Base-by-base conservation (phyloP, 108 stramenopile genomes). In the Seminavis robusta region DNA sequence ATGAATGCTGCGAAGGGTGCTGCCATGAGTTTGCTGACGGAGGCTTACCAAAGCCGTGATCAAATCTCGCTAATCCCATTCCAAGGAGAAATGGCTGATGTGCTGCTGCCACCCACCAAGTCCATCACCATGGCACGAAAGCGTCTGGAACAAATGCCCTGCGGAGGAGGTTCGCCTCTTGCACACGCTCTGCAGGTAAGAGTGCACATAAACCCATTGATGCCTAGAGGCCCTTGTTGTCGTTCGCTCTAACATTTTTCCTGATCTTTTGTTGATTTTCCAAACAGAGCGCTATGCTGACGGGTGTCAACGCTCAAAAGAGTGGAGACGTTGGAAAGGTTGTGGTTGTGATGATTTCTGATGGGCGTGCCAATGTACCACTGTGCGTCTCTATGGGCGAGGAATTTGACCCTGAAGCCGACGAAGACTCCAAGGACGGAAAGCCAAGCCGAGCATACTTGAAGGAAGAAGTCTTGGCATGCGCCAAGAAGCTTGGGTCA, bases 1-100 rank as follows among this genome's bases (percentile, higher is more conserved):
- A 98, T 98, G 97, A 94, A 98, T 71, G 95, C 95, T 26, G 97
- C 95, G 23, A 98, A 98, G 90, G 97, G 96, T 45, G 97, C 97
- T 11, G 95, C 95, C 34, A 87, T 96, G 71, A 84, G 80, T 73
- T 77, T 98, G 20, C 74, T 98, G 36, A 91, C 91, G 17, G 95
- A 96, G 61, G 97, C 97, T 19, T 98, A 98, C 83, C 92, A 98
- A 74, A 88, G 86, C 47, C 92, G 97, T 54, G 97, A 98, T 65
- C 79, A 96, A 61, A 94, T 98, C 59, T 88, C 80, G 46, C 70
- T 98, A 52, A 96, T 98, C 54, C 88, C 93, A 26, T 98, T 98
- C 90, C 97, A 98, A 59, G 95, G 95, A 44, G 94, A 98, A 52
- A 43, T 55, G 16, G 95, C 97, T 5, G 94, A 98, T 59, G 97